phyloP scores from a whole-genome alignment of 257 asterid species.

The Lithospermum erythrorhizon region DNA sequence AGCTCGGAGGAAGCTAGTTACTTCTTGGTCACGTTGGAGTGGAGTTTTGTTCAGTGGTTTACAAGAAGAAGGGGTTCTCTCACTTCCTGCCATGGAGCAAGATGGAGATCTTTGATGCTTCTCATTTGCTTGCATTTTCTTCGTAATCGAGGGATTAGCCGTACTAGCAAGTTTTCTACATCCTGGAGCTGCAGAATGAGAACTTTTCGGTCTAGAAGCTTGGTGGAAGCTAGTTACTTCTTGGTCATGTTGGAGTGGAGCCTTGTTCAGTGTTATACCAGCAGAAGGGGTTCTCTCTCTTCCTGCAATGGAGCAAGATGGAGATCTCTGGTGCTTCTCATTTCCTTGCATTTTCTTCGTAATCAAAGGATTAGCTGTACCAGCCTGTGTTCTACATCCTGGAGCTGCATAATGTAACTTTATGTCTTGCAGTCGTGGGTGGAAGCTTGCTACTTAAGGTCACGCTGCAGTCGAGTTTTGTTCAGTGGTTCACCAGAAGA shows the following conservation, averaged over 20 bases:
- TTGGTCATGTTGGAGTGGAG: conserved; percentile 16
- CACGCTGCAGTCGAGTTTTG: conserved; percentile 11
- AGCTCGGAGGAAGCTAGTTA: conserved; percentile 31
- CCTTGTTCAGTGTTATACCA: conserved; percentile 4
- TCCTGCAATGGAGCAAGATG: conserved; percentile 13
- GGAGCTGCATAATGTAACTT: conserved; percentile 27
- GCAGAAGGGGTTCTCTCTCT: conserved; percentile 8
- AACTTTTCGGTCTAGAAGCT: conserved; percentile 29
- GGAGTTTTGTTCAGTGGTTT: conserved; percentile 7
- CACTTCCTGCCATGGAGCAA: conserved; percentile 12
- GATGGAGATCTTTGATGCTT: conserved; percentile 14
- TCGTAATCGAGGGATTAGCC: conserved; percentile 11
- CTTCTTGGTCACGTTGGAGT: conserved; percentile 22
- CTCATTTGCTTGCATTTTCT: conserved; percentile 17
- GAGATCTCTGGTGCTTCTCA: conserved; percentile 16
- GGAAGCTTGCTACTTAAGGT: conserved; percentile 33
- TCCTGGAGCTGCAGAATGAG: conserved; percentile 26
- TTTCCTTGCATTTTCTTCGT: conserved; percentile 19
- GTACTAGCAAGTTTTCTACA: conserved; percentile 10
- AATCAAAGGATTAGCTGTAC: conserved; percentile 4
- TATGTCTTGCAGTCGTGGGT: conserved; percentile 30
- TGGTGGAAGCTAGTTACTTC: conserved; percentile 33
- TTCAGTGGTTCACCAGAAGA: conserved; percentile 6
- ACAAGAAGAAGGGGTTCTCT: conserved; percentile 4
- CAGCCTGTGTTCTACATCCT: conserved; percentile 13